Evolutionary conservation across 352 stramenopile species (phyloP), one percentile per base, ranked within the genome.

Genomic region (Pythium myriotylum): DNA sequence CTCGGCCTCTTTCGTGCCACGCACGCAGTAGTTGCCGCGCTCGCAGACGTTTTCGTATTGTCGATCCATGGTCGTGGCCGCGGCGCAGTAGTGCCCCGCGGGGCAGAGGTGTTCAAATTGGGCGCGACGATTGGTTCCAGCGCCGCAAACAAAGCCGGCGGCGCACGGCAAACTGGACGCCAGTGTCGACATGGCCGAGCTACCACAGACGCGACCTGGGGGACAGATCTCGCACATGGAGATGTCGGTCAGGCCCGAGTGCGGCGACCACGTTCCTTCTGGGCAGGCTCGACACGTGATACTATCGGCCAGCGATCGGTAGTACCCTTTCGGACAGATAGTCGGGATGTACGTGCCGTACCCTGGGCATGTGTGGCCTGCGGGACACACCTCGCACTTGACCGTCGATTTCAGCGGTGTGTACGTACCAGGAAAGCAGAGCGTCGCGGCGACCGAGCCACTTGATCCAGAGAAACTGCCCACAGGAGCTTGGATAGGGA

Each of bases 361-460:
- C 4, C 81, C 86, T 0, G 94, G 68, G 59, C 94, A 98, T 8
- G 85, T 94, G 65, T 98, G 92, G 20, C 97, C 97, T 12, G 96
- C 91, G 24, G 97, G 96, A 55, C 97, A 99, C 0, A 97, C 63
- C 37, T 89, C 73, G 65, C 97, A 99, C 20, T 77, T 67, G 27
- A 91, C 86, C 1, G 89, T 96, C 13, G 76, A 93, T 29, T 85
- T 88, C 5, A 98, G 68, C 14, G 96, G 89, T 8, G 97, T 97
- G 70, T 98, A 99, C 5, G 95, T 99, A 8, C 96, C 96, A 3
- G 97, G 97, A 43, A 99, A 98, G 72, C 97, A 99, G 32, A 99
- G 74, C 33, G 88, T 98, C 7, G 94, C 79, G 4, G 92, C 92
- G 24, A 99, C 95, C 0, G 84, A 95, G 1, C 96, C 94, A 3